Evolutionary conservation across 2,329 filamentous ascomycete genomes (phyloP).

Genomic region (Penicillium sp.): DNA sequence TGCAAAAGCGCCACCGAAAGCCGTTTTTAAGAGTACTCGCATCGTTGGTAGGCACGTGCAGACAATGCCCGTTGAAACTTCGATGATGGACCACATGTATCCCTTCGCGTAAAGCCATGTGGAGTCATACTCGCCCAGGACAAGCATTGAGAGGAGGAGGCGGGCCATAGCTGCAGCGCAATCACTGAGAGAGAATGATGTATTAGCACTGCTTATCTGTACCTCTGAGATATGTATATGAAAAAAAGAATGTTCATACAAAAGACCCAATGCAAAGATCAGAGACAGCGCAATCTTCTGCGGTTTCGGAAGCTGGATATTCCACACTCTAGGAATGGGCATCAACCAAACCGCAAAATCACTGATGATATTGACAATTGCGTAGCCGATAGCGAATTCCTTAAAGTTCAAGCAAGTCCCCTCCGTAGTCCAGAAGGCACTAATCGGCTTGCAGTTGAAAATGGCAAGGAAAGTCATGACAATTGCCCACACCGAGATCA

Average conservation of each 20-base stretch:
- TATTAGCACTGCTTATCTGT: not conserved
- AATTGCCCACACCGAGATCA: not conserved
- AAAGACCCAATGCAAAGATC: slow-evolving; percentile 3
- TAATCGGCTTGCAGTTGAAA: slow-evolving; percentile 6
- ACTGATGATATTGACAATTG: slow-evolving; percentile 1
- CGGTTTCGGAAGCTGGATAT: not conserved
- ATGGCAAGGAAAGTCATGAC: slow-evolving; percentile 3
- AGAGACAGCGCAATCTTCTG: slow-evolving; percentile 4
- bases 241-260: not conserved
- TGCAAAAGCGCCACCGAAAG: not conserved
- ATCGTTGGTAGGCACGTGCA: slow-evolving; percentile 6
- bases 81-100: slow-evolving; percentile 5
- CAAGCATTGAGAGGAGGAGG: slow-evolving; percentile 1
- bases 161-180: slow-evolving; percentile 2
- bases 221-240: no score
- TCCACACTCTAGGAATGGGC: slow-evolving; percentile 8
- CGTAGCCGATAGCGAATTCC: slow-evolving; percentile 1
- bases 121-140: not conserved
- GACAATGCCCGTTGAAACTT: slow-evolving; percentile 4
- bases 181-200: not conserved
- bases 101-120: not conserved
- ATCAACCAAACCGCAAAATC: slow-evolving; percentile 1
- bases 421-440: slow-evolving; percentile 2
- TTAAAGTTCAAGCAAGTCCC: slow-evolving; percentile 6
- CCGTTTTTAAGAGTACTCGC: not conserved